phyloP scores from a whole-genome alignment of 169 alveolate genomes.

The Eimeria acervulina region DNA sequence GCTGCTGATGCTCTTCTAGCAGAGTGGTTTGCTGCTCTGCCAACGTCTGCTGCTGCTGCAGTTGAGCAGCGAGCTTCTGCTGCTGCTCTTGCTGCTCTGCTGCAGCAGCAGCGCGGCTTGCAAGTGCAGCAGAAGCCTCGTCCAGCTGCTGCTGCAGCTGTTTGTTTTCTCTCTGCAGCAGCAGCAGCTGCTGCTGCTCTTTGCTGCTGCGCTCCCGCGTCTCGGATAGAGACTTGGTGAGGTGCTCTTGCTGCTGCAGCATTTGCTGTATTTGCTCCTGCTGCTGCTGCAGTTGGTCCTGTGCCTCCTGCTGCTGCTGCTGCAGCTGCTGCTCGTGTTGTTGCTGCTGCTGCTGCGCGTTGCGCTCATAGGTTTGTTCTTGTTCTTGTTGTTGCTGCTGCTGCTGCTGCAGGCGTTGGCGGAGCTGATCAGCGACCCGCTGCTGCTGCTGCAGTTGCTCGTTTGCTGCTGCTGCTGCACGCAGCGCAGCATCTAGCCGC shows the following conservation, averaged over 20 bases:
- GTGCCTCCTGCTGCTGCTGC: constrained; percentile 51
- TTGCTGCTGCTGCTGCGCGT: constrained; percentile 39
- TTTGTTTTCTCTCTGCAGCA: constrained; percentile 19
- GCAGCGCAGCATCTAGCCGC: constrained; percentile 50
- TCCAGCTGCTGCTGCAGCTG: constrained; percentile 56
- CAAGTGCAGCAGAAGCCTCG: constrained; percentile 40
- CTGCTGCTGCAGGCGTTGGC: constrained; percentile 56
- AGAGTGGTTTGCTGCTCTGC: constrained; percentile 54
- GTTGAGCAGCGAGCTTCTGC: constrained; percentile 46
- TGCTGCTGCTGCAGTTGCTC: constrained; percentile 63
- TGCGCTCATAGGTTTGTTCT: not conserved
- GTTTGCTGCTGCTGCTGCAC: constrained; percentile 39
- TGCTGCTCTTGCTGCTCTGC: constrained; percentile 51
- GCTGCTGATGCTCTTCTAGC: constrained; percentile 34
- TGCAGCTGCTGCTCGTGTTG: constrained; percentile 40
- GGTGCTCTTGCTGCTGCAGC: constrained; percentile 67
- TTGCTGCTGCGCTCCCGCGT: constrained; percentile 61
- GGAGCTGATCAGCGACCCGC: constrained; percentile 13
- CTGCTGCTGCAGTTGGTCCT: constrained; percentile 46
- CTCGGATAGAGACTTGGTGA: constrained; percentile 26
- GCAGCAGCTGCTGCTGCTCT: constrained; percentile 76
- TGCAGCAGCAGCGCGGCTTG: constrained; percentile 21
- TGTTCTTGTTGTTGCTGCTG: constrained; percentile 47
- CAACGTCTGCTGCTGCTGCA: constrained; percentile 28
- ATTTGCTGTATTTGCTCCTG: not conserved